These are phyloP conservation scores for Monosporascus sp. DNA, from an alignment of 2,329 filamentous ascomycete genomes.

Conservation along the genomic window DNA sequence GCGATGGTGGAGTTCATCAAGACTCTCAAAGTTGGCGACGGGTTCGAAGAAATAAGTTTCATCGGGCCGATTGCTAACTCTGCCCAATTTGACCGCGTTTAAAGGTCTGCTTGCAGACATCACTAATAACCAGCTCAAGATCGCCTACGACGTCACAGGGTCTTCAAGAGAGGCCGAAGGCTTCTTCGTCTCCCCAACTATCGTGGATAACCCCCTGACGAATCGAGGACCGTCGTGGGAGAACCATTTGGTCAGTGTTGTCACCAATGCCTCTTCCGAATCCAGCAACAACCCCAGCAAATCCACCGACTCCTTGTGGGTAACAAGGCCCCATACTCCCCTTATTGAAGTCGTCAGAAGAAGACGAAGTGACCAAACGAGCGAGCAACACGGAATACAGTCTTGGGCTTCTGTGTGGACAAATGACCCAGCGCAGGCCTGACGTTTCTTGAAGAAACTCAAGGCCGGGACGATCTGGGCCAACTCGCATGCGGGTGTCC, in stretches of 20 bases:
- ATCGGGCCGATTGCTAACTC: conserved; percentile 18
- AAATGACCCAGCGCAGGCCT: conserved; percentile 40
- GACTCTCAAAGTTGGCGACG: conserved; percentile 7
- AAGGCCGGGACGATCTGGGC: conserved; percentile 49
- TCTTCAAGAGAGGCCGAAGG: conserved; percentile 1
- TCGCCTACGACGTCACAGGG: conserved; percentile 9
- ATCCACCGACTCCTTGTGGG: not conserved
- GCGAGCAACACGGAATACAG: conserved; percentile 45
- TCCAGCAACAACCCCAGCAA: not conserved
- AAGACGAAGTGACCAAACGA: conserved; percentile 38
- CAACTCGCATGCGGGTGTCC: conserved; percentile 40
- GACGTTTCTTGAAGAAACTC: conserved; percentile 39
- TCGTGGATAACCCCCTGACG: conserved; percentile 21
- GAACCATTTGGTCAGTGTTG: conserved; percentile 18
- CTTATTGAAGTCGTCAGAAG: conserved; percentile 35
- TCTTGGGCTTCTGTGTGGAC: conserved; percentile 50
- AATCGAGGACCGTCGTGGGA: conserved; percentile 15
- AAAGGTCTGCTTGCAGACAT: conserved; percentile 19
- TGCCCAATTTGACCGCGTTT: conserved; percentile 20
- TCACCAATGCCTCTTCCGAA: not conserved
- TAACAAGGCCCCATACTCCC: conserved; percentile 35
- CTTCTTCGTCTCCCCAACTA: conserved; percentile 13
- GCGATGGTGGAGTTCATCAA: conserved; percentile 32
- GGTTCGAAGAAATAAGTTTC: conserved; percentile 1
- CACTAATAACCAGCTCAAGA: conserved; percentile 9